These are phyloP conservation scores for Gracilaria caudata DNA, from an alignment of 23 red algal genomes.

Conservation along the genomic window DNA sequence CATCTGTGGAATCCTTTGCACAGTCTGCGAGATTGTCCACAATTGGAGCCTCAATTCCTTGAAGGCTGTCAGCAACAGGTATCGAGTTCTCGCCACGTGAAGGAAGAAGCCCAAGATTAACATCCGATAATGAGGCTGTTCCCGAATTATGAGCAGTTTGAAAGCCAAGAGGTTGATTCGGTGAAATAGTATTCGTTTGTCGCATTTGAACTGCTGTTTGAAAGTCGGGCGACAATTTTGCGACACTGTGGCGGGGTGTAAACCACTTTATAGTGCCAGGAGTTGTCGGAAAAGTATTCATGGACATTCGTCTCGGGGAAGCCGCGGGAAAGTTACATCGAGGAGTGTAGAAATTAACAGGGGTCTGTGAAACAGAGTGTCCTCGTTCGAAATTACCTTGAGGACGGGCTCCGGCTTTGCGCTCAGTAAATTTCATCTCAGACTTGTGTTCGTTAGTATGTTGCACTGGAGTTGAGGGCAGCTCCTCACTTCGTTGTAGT, in stretches of 20 bases:
- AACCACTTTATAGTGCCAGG: constrained; percentile 2
- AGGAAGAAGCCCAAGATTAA: neutral
- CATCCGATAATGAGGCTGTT: neutral
- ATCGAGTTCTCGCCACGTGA: neutral
- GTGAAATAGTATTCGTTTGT: neutral
- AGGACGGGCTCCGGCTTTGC: neutral
- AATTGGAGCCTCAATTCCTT: neutral
- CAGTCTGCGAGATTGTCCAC: neutral
- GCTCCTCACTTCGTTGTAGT: neutral
- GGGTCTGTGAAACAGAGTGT: neutral
- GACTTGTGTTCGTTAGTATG: neutral
- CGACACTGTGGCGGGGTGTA: constrained; percentile 13
- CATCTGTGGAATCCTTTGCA: neutral
- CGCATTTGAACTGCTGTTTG: neutral
- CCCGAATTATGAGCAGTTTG: neutral
- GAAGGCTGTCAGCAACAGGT: neutral
- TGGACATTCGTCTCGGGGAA: neutral
- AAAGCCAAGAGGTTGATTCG: neutral
- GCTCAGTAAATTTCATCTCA: neutral
- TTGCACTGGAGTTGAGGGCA: neutral
- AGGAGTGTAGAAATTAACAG: neutral
- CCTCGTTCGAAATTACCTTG: neutral
- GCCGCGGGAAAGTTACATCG: constrained; percentile 11
- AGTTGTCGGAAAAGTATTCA: neutral
- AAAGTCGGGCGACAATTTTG: neutral